phyloP scores from a whole-genome alignment of 2,329 filamentous ascomycete species.

The Exophiala calicioides region DNA sequence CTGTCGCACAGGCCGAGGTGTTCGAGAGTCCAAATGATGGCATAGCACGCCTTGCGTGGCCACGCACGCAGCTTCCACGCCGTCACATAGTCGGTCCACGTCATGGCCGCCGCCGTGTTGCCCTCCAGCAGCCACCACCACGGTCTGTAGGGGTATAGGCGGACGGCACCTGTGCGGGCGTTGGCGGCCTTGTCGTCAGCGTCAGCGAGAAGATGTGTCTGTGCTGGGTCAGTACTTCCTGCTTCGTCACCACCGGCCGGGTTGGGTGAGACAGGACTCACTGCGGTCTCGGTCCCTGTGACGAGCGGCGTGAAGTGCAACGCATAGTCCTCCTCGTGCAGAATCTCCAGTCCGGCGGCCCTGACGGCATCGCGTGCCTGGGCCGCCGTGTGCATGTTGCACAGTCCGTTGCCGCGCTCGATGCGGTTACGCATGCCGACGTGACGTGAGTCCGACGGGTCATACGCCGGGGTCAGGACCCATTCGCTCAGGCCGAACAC shows the following conservation, averaged over 20 bases:
- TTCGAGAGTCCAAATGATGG: conserved; percentile 22
- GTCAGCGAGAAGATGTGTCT: too few relatives aligned
- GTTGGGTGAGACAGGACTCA: too few relatives aligned
- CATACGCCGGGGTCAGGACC: conserved; percentile 35
- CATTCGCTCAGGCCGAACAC: conserved; percentile 35
- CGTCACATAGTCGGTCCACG: conserved; percentile 25
- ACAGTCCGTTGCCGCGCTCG: conserved; percentile 35
- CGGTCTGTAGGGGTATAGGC: conserved; percentile 12
- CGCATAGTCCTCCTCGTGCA: conserved; percentile 34
- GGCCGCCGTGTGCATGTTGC: conserved; percentile 30
- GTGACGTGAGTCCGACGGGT: conserved; percentile 31
- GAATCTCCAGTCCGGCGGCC: conserved; percentile 32
- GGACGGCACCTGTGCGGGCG: neutral
- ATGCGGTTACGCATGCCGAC: conserved; percentile 32
- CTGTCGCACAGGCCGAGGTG: conserved; percentile 23
- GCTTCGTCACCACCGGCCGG: too few relatives aligned
- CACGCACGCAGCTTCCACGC: conserved; percentile 21
- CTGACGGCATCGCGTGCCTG: conserved; percentile 29
- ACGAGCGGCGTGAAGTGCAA: conserved; percentile 16
- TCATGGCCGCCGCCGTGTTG: conserved; percentile 14
- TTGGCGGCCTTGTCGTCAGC: neutral
- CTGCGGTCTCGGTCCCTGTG: too few relatives aligned
- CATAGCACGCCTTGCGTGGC: conserved; percentile 12
- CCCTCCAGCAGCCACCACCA: conserved; percentile 33
- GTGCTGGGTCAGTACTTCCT: too few relatives aligned